phyloP scores from a whole-genome alignment of 176 grass and related monocot species.

The Secale cereale region DNA sequence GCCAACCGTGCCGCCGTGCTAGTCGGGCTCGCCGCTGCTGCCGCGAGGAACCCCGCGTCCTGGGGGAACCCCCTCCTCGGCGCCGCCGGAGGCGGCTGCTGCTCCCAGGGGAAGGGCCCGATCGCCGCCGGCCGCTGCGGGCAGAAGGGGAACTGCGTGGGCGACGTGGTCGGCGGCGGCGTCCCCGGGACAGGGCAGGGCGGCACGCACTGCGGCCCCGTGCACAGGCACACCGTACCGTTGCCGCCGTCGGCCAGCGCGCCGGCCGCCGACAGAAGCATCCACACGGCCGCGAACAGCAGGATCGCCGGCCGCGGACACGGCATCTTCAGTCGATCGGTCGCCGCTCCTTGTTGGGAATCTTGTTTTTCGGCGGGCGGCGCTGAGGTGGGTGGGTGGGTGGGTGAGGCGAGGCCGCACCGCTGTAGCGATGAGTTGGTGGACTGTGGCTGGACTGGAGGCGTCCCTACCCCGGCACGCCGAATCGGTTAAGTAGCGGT shows the following conservation, averaged over 20 bases:
- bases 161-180: background rate
- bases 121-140: constrained; percentile 21
- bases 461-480: background rate
- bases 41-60: constrained; percentile 41
- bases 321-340: background rate
- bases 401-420: background rate
- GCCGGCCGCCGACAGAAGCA: too few species aligned
- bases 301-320: background rate
- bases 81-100: background rate
- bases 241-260: background rate
- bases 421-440: background rate
- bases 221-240: background rate
- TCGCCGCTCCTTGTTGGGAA: too few species aligned
- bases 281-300: background rate
- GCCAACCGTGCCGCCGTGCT: background rate
- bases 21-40: background rate
- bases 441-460: background rate
- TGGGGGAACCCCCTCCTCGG: constrained; percentile 28
- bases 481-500: constrained; percentile 1
- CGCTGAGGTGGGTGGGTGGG: background rate
- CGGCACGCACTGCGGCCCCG: background rate
- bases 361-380: background rate
- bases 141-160: constrained; percentile 34
- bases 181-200: constrained; percentile 2
- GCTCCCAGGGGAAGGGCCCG: constrained; percentile 40